Percentiles rank a stretch among this genome's conserved stretches.
phyloP scores from a whole-genome alignment of 2,329 filamentous ascomycete genomes.

The Claviceps maximensis region DNA sequence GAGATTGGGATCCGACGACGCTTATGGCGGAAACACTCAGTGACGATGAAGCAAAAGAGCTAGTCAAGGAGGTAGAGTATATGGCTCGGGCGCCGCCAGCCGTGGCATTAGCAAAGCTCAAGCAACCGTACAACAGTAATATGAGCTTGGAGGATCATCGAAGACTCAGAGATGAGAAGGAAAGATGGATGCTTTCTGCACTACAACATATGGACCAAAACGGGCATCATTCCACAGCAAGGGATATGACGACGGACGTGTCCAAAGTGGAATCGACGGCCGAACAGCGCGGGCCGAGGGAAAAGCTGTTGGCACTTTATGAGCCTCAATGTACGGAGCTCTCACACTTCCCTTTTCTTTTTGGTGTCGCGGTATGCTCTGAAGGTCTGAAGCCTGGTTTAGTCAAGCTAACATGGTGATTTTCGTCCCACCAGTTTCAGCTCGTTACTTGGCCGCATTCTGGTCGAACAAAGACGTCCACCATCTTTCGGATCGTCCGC shows the following conservation, averaged over 20 bases:
- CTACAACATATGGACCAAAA: constrained; percentile 33
- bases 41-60: background rate
- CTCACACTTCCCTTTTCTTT: background rate
- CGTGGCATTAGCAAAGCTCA: constrained; percentile 8
- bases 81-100: constrained; percentile 8
- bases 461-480: constrained; percentile 2
- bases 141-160: background rate
- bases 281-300: background rate
- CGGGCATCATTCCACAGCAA: background rate
- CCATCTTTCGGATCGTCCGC: constrained; percentile 4
- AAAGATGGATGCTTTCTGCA: constrained; percentile 44
- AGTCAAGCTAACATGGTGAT: background rate
- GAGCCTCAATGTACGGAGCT: constrained; percentile 32
- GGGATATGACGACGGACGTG: background rate
- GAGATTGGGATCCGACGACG: background rate
- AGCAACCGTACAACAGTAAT: constrained; percentile 3
- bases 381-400: background rate
- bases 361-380: background rate
- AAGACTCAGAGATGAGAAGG: constrained; percentile 14
- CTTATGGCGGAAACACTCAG: background rate
- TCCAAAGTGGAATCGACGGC: background rate
- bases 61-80: constrained; percentile 1
- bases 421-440: background rate
- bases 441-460: background rate
- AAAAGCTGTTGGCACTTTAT: constrained; percentile 34